Conservation (phyloP, 2,329 filamentous ascomycete species). For the Curvularia sp. region DNA sequence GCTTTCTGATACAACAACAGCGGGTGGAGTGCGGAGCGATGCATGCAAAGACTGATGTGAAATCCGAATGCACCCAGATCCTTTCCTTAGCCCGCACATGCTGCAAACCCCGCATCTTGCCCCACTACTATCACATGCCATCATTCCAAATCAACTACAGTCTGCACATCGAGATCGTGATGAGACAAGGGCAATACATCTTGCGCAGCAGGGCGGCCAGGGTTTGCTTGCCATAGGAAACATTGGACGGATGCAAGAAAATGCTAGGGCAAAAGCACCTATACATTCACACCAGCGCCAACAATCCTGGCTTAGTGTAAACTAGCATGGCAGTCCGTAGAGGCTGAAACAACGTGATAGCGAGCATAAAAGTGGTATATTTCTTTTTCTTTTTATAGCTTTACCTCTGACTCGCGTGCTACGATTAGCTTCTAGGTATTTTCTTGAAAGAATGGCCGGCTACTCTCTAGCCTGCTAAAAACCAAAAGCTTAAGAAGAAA, state of each 20-base stretch:
- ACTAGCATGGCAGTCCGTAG: neutral
- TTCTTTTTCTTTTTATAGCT: too few relatives aligned
- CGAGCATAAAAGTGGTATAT: neutral
- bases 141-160: neutral
- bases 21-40: neutral
- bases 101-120: too few relatives aligned
- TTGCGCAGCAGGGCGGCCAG: neutral
- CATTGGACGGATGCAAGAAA: neutral
- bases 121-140: too few relatives aligned
- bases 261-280: neutral
- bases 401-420: too few relatives aligned
- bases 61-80: too few relatives aligned
- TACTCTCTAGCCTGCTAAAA: too few relatives aligned
- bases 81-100: too few relatives aligned
- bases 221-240: neutral
- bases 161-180: neutral
- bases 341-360: too few relatives aligned
- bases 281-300: neutral
- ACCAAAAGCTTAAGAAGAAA: too few relatives aligned
- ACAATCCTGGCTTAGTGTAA: neutral
- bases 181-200: neutral
- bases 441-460: too few relatives aligned
- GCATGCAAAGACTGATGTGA: neutral
- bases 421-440: too few relatives aligned
- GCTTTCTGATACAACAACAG: neutral